Evolutionary conservation across 768 basidiomycete species (phyloP).

Genomic region (Hygrophoropsis aurantiaca): DNA sequence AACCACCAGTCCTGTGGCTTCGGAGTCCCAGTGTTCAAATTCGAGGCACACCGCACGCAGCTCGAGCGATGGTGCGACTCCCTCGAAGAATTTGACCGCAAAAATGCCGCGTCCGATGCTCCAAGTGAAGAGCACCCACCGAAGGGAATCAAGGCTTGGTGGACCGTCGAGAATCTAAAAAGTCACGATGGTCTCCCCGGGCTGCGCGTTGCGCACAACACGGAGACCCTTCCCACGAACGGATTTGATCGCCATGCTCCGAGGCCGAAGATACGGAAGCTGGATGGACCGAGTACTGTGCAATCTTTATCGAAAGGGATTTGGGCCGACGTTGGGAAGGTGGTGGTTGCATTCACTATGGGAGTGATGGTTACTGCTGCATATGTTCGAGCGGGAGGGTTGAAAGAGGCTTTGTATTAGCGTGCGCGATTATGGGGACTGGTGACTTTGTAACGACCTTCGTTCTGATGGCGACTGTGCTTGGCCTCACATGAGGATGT

Average conservation of each 20-base stretch:
- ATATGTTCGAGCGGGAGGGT: slow-evolving; percentile 8
- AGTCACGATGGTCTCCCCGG: slow-evolving; percentile 62
- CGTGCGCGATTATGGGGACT: neutral
- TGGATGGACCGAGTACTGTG: neutral
- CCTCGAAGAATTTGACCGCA: slow-evolving; percentile 44
- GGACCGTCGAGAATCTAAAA: slow-evolving; percentile 46
- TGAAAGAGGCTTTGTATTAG: neutral
- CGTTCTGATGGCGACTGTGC: neutral
- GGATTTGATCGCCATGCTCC: slow-evolving; percentile 17
- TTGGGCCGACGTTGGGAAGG: slow-evolving; percentile 2
- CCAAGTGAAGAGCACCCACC: slow-evolving; percentile 20
- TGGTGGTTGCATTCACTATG: slow-evolving; percentile 28
- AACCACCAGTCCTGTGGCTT: slow-evolving; percentile 67
- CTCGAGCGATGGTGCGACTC: slow-evolving; percentile 46
- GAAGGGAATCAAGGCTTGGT: slow-evolving; percentile 58
- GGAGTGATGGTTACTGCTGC: slow-evolving; percentile 21
- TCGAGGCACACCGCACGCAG: slow-evolving; percentile 52
- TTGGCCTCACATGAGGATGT: neutral
- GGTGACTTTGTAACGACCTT: neutral
- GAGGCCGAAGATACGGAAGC: slow-evolving; percentile 2
- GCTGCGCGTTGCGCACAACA: slow-evolving; percentile 31
- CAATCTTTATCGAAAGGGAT: too few species aligned
- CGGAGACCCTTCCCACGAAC: slow-evolving; percentile 13
- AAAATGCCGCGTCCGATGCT: slow-evolving; percentile 1
- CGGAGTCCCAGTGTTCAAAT: slow-evolving; percentile 60